These are phyloP conservation scores for Phanerodontia chrysosporium DNA, from an alignment of 768 basidiomycete genomes.

Conservation along the genomic window DNA sequence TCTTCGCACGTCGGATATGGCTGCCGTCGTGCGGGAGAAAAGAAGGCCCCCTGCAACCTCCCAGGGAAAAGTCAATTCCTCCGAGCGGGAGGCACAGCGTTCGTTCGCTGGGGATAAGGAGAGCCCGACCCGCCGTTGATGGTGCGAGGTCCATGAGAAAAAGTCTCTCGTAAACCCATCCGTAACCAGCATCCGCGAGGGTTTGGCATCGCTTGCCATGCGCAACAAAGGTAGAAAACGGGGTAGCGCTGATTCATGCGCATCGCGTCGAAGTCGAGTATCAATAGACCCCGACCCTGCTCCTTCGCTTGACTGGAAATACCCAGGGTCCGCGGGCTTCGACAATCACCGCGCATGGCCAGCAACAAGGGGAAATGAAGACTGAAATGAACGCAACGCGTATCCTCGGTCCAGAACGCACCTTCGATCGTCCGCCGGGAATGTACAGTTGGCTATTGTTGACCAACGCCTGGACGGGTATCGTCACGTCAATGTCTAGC, in stretches of 20 bases:
- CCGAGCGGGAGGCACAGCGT: not conserved
- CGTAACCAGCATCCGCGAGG: not conserved
- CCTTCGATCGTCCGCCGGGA: slow-evolving; percentile 73
- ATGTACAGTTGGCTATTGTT: slow-evolving; percentile 75
- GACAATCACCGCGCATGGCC: not conserved
- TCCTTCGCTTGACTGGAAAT: not conserved
- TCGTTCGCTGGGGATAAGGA: not conserved
- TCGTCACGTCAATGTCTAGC: slow-evolving; percentile 70
- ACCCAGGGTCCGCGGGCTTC: not conserved
- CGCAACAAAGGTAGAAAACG: not conserved
- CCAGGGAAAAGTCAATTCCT: not conserved
- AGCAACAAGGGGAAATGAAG: not conserved
- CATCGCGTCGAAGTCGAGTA: not conserved
- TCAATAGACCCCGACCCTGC: not conserved
- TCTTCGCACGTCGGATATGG: not conserved
- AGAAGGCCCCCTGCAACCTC: not conserved
- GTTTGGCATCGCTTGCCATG: not conserved
- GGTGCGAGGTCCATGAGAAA: not conserved
- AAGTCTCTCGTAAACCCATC: not conserved
- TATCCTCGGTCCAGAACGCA: slow-evolving; percentile 23
- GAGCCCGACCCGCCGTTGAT: not conserved
- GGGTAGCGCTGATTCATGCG: not conserved
- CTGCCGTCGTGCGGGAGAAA: not conserved
- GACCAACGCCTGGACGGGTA: slow-evolving; percentile 79
- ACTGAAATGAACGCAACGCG: not conserved